phyloP scores from a whole-genome alignment of 2,329 filamentous ascomycete species.

The Sporothrix globosa region DNA sequence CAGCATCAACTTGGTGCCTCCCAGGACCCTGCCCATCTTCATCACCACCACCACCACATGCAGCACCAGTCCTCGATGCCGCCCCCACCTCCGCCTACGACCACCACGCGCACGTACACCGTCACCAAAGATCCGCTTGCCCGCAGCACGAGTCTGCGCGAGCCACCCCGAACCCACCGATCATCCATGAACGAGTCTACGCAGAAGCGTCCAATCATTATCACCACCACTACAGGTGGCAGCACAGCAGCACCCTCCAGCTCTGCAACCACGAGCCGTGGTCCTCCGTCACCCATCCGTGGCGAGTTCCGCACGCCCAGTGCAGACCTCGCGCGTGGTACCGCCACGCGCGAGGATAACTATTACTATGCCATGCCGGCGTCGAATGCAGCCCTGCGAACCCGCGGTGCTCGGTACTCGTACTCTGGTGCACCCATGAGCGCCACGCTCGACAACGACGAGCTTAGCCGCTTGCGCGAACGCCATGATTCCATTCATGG shows the following conservation, averaged over 20 bases:
- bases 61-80: constrained; percentile 40
- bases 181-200: constrained; percentile 57
- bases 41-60: constrained; percentile 28
- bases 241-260: constrained; percentile 36
- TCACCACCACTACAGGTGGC: constrained; percentile 55
- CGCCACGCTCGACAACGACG: constrained; percentile 55
- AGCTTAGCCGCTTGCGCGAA: constrained; percentile 55
- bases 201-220: constrained; percentile 58
- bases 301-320: constrained; percentile 43
- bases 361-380: constrained; percentile 62
- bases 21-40: constrained; percentile 4
- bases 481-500: constrained; percentile 46
- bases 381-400: constrained; percentile 53
- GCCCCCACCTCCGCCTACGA: constrained; percentile 37
- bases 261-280: constrained; percentile 15
- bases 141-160: constrained; percentile 54
- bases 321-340: constrained; percentile 55
- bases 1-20: constrained; percentile 27
- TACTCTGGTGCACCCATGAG: constrained; percentile 51
- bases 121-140: constrained; percentile 57
- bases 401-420: constrained; percentile 49
- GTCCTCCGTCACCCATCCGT: constrained; percentile 45
- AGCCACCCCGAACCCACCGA: constrained; percentile 54
- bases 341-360: constrained; percentile 54
- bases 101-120: constrained; percentile 58